Evolutionary conservation across 1,284 basidiomycete genomes (phyloP).

Genomic region (Peniophora sp.): DNA sequence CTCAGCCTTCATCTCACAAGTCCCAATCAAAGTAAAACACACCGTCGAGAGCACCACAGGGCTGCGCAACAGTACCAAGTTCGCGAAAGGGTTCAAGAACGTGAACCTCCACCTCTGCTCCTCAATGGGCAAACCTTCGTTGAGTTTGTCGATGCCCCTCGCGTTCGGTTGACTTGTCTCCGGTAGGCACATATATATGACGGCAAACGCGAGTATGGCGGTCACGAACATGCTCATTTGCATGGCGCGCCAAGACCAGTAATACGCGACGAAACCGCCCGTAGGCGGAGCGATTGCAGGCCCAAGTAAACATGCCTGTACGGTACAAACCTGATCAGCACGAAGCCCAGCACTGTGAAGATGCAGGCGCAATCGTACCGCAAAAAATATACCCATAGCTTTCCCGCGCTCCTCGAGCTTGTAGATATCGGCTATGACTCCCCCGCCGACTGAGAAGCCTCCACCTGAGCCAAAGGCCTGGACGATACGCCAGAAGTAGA

Average conservation of each 20-base stretch:
- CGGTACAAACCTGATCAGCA: background rate
- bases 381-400: conserved; percentile 59
- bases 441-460: conserved; percentile 51
- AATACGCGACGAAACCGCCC: conserved; percentile 40
- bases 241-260: conserved; percentile 64
- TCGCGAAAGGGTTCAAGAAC: conserved; percentile 53
- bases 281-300: conserved; percentile 26
- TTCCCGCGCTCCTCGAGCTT: conserved; percentile 50
- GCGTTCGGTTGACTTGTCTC: conserved; percentile 59
- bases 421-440: conserved; percentile 61
- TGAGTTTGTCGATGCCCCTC: conserved; percentile 34
- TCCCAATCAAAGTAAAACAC: conserved; percentile 14
- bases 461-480: conserved; percentile 49
- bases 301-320: conserved; percentile 24
- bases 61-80: conserved; percentile 45
- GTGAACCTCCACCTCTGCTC: conserved; percentile 24
- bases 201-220: conserved; percentile 34
- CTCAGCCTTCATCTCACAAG: background rate
- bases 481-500: conserved; percentile 56
- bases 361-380: conserved; percentile 30
- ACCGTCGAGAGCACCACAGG: conserved; percentile 52
- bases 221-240: conserved; percentile 44
- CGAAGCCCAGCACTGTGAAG: background rate
- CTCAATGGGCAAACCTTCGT: conserved; percentile 9
- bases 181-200: conserved; percentile 49